Base-by-base conservation (phyloP, 768 basidiomycete species). In the Boletus speciosus region DNA sequence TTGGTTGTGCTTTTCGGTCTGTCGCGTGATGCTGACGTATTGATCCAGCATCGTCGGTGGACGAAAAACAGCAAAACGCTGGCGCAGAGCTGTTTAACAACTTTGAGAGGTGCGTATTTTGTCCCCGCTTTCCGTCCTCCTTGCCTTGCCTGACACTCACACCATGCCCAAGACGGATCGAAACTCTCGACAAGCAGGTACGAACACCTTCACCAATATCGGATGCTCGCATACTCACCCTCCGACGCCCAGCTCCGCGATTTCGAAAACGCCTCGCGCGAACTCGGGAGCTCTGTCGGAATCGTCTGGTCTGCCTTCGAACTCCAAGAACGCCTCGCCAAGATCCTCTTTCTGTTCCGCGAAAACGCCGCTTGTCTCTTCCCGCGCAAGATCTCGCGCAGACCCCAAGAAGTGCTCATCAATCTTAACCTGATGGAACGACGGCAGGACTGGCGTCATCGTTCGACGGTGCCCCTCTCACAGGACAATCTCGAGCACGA, bases 321-420 rank as follows among this genome's bases (percentile, higher is more conserved):
- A 49, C 69, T 81, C 29, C 76, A 81, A 19, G 74, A 80, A 36
- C 74, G 81, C 29, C 72, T 82, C 8, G 68, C 76, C 10, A 78
- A 77, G 56, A 71, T 81, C 12, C 67, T 79, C 11, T 78, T 73
- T 55, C 66, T 81, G 5, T 81, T 82, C 59, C 75, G 78, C 36
- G 77, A 80, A 55, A 82, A 82, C 47, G 80, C 81, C 2, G 77
- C 81, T 1, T 76, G 68, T 38, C 67, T 82, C 14, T 81, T 78
- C 55, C 80, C 80, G 7, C 73, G 77, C 47, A 78, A 74, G 55
- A 66, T 81, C 47, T 51, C 58, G 12, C 69, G 67, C 40, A 73
- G 71, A 54, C 58, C 71, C 10, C 69, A 67, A 37, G 77, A 77
- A 36, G 55, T 58, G 2, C 56, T 71, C 12, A 42, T 74, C n/a